Conservation (phyloP, 1,284 basidiomycete genomes). For the Cutaneotrichosporon curvatum region DNA sequence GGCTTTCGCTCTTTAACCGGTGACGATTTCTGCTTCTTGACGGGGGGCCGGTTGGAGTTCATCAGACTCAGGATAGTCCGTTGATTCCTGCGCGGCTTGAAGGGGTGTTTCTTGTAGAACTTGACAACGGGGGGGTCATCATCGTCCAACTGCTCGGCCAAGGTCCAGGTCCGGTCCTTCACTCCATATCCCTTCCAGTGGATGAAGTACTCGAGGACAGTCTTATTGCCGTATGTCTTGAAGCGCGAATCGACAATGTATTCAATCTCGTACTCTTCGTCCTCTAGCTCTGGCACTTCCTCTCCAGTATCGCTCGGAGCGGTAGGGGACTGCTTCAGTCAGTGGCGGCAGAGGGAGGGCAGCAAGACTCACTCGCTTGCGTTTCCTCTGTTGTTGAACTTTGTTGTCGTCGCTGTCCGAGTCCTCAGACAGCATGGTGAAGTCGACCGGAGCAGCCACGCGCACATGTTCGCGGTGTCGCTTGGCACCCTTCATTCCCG, state of each 20-base stretch:
- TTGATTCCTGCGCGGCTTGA: constrained; percentile 17
- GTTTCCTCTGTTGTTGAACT: not conserved
- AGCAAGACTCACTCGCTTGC: not conserved
- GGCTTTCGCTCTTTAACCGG: not conserved
- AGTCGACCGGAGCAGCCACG: not conserved
- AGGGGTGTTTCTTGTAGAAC: constrained; percentile 28
- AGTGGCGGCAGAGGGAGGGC: too few relatives aligned
- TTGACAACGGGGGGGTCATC: constrained; percentile 42
- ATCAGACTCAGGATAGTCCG: constrained; percentile 6
- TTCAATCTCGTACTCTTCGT: constrained; percentile 38
- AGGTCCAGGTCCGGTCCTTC: constrained; percentile 33
- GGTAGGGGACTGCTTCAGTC: not conserved
- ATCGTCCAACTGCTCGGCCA: constrained; percentile 33
- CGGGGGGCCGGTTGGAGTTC: not conserved
- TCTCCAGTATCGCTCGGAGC: not conserved
- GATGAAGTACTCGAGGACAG: constrained; percentile 30
- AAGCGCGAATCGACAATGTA: constrained; percentile 36
- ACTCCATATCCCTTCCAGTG: constrained; percentile 34
- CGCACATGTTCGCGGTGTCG: too few relatives aligned
- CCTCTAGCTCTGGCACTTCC: constrained; percentile 15
- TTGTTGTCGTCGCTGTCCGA: not conserved
- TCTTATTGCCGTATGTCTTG: constrained; percentile 12
- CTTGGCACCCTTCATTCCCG: too few relatives aligned
- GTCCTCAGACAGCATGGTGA: not conserved
- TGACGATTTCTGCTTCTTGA: not conserved